Evolutionary conservation across 768 basidiomycete genomes (phyloP).

Genomic region (Russula abietina): DNA sequence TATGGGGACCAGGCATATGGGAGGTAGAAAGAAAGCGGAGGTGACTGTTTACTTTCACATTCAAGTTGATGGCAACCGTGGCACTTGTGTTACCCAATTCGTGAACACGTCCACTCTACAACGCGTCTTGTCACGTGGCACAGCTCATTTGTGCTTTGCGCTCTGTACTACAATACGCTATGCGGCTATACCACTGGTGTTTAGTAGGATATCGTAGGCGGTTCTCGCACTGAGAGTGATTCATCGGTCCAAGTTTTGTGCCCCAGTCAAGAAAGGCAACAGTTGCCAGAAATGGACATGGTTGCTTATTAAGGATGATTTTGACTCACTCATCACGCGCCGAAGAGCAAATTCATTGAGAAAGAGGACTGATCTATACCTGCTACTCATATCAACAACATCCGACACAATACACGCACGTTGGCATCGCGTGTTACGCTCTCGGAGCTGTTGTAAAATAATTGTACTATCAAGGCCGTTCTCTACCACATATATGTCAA

Average conservation of each 20-base stretch:
- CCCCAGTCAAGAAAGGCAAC: no score
- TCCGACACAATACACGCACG: slow-evolving; percentile 20
- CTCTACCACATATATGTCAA: slow-evolving; percentile 20
- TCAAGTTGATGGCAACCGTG: not conserved
- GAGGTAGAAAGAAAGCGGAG: not conserved
- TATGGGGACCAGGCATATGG: slow-evolving; percentile 59
- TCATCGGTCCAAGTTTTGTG: no score
- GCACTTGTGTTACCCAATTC: no score
- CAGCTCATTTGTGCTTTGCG: no score
- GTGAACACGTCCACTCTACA: not conserved
- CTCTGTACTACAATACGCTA: no score
- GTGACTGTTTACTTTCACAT: not conserved
- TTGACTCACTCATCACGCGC: slow-evolving; percentile 2
- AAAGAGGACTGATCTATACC: slow-evolving; percentile 14
- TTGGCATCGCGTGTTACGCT: slow-evolving; percentile 18
- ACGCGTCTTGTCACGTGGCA: slow-evolving; percentile 3
- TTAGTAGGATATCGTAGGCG: no score
- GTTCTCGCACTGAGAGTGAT: no score
- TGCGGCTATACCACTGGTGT: no score
- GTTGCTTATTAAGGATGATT: slow-evolving; percentile 2
- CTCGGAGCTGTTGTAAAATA: slow-evolving; percentile 25
- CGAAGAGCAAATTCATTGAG: not conserved
- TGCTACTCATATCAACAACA: not conserved
- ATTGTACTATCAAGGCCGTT: slow-evolving; percentile 20
- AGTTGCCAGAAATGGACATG: not conserved